Conservation (phyloP, 208 protist genomes). For the Trichomonas gallinae region DNA sequence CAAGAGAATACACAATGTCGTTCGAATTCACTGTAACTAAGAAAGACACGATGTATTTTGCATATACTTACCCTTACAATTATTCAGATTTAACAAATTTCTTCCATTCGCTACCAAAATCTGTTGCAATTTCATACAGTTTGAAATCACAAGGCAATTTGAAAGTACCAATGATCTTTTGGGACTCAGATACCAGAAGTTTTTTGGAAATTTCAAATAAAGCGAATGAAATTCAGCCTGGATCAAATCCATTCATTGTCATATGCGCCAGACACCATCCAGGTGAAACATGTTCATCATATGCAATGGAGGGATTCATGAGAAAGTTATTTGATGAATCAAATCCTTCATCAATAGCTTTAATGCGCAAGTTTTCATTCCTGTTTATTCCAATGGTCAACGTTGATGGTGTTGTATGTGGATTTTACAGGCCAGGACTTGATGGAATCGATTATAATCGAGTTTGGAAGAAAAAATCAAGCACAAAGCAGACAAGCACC, state of each 20-base stretch:
- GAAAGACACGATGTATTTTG: background rate
- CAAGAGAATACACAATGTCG: background rate
- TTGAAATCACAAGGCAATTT: background rate
- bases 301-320: conserved; percentile 71
- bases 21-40: background rate
- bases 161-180: background rate
- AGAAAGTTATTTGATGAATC: background rate
- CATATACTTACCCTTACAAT: background rate
- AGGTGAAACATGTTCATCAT: conserved; percentile 82
- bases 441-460: background rate
- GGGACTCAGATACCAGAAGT: background rate
- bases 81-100: background rate
- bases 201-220: background rate
- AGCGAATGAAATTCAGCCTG: background rate
- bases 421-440: background rate
- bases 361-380: background rate
- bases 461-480: background rate
- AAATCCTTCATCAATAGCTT: background rate
- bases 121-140: background rate
- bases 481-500: background rate
- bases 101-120: background rate
- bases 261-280: conserved; percentile 82
- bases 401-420: background rate
- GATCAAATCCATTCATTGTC: conserved; percentile 47
- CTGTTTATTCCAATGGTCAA: background rate